Base-by-base conservation (phyloP, 441 rosid genomes). In the Kokia cookei region DNA sequence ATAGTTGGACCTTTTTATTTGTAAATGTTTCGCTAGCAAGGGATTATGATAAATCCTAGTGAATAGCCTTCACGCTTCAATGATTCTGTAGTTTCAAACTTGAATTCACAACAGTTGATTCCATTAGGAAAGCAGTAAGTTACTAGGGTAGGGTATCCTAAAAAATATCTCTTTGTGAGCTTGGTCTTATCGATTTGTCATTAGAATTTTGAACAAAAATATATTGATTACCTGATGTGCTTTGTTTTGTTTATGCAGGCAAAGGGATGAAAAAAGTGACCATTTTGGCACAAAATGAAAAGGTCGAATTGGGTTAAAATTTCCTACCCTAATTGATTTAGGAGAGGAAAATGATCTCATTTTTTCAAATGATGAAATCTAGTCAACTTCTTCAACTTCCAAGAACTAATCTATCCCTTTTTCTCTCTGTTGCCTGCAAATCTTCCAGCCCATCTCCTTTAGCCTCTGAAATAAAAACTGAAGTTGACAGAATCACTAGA, bases 401-500 rank as follows among this genome's bases (percentile, higher is more conserved):
- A 48, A 17, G 14, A 43, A 9, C 42, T 4, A 65, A 65, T 27
- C 77, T 57, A 43, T 62, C 75, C 8, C 45, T 57, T 3, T 72
- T 71, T 62, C 75, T 76, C 5, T 14, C 68, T 27, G 27, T 37
- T n/a, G 73, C 76, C 71, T 55, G 5, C 26, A 73, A 64, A 69
- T 80, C 78, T 8, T 55, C 76, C 27, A 22, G 15, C 27, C 26
- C 51, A 22, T 55, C 48, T 26, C 72, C 26, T 1, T 9, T 53
- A 27, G 7, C 47, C 29, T 59, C 75, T 40, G 55, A 22, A 80
- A 69, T 35, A 57, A 73, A 3, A 73, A 47, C 74, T 27, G 86
- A 85, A 78, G 78, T 87, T 24, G 91, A 88, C 45, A 77, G 73
- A 64, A 76, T 94, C 54, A 76, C 88, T 64, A 90, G 72, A 57